A percentile compares a stretch with the other conserved stretches of the same genome.
These are phyloP conservation scores for Fusarium tanahbumbuense DNA, from an alignment of 2,329 filamentous ascomycete species.

Conservation along the genomic window DNA sequence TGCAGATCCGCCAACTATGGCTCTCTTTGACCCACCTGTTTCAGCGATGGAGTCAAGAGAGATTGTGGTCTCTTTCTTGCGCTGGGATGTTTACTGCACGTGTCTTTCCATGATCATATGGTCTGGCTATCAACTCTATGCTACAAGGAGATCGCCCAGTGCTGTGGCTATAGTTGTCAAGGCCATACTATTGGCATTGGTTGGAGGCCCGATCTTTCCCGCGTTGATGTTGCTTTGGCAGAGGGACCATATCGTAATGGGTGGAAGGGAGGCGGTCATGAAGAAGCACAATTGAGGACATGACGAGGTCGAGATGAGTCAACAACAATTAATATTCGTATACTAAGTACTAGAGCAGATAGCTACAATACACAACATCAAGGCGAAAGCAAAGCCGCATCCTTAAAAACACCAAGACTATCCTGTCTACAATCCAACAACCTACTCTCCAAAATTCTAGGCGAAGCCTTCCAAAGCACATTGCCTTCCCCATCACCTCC, in stretches of 20 bases:
- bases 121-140: constrained; percentile 26
- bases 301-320: neutral
- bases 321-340: neutral
- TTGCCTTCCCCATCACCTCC: neutral
- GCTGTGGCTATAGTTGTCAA: neutral
- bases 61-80: constrained; percentile 36
- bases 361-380: constrained; percentile 4
- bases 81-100: constrained; percentile 41
- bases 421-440: neutral
- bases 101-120: constrained; percentile 33
- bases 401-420: neutral
- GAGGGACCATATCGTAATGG: constrained; percentile 22
- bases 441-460: neutral
- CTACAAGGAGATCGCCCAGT: neutral
- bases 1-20: constrained; percentile 24
- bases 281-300: constrained; percentile 16
- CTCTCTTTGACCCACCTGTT: constrained; percentile 21
- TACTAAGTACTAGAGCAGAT: neutral
- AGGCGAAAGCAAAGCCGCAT: constrained; percentile 1
- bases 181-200: neutral
- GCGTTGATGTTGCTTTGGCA: constrained; percentile 36
- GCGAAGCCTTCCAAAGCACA: neutral
- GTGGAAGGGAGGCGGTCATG: neutral
- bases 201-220: constrained; percentile 35
- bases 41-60: constrained; percentile 9